These are phyloP conservation scores for Ramularia endophylla DNA, from an alignment of 2,329 filamentous ascomycete genomes.

Conservation along the genomic window DNA sequence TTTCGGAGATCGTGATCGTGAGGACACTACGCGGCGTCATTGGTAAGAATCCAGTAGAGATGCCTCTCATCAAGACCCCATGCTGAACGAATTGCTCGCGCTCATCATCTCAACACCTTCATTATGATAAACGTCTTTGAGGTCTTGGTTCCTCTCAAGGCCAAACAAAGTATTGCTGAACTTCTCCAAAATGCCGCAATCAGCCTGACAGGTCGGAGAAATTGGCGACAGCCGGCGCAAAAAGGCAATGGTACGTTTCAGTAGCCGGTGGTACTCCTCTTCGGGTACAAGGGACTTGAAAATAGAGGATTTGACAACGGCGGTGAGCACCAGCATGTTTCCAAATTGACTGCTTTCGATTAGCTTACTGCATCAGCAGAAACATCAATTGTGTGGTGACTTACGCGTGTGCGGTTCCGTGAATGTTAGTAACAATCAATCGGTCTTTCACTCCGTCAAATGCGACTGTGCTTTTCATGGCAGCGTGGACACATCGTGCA, in stretches of 20 bases:
- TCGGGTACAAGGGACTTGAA: conserved; percentile 55
- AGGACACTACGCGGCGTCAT: too few relatives aligned
- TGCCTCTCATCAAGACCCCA: neutral
- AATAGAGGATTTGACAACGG: conserved; percentile 57
- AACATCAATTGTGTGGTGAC: too few relatives aligned
- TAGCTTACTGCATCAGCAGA: conserved; percentile 18
- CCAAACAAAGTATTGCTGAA: conserved; percentile 37
- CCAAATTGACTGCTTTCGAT: conserved; percentile 74
- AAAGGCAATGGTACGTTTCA: conserved; percentile 70
- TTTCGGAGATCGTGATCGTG: conserved; percentile 1
- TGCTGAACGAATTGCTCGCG: conserved; percentile 20
- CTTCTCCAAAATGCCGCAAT: conserved; percentile 65
- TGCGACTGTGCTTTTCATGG: conserved; percentile 78
- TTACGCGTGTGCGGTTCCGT: conserved; percentile 94
- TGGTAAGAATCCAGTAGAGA: too few relatives aligned
- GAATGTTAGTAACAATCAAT: conserved; percentile 88
- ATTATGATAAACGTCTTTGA: conserved; percentile 20
- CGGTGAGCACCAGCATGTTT: conserved; percentile 84
- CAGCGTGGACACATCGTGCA: conserved; percentile 58
- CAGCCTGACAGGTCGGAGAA: conserved; percentile 67
- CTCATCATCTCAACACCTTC: conserved; percentile 21
- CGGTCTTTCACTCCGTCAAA: conserved; percentile 66
- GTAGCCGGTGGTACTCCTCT: conserved; percentile 53
- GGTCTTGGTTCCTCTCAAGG: conserved; percentile 8
- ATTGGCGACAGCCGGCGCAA: conserved; percentile 63